Evolutionary conservation across 2,329 filamentous ascomycete genomes (phyloP).

Genomic region (Gaeumannomyces tritici): DNA sequence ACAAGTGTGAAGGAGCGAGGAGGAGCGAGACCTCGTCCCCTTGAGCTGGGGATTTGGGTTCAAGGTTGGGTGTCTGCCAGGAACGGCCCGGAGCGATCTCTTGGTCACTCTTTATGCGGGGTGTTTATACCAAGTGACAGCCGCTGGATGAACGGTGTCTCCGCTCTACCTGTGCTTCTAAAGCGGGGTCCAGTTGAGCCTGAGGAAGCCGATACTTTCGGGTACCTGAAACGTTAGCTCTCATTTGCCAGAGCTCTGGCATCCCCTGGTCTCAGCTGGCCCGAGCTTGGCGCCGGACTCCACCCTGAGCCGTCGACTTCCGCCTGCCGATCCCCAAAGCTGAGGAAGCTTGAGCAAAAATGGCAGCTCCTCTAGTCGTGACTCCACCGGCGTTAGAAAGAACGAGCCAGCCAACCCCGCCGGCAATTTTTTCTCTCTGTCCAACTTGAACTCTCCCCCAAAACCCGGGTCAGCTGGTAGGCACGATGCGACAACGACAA

Average conservation of each 20-base stretch:
- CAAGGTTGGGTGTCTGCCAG: neutral
- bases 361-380: neutral
- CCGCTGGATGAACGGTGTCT: neutral
- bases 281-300: neutral
- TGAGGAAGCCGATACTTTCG: too few relatives aligned
- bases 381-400: conserved; percentile 1
- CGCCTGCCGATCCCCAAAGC: neutral
- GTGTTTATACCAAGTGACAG: neutral
- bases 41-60: too few relatives aligned
- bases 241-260: neutral
- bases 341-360: neutral
- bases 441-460: neutral
- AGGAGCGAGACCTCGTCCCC: neutral
- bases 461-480: neutral
- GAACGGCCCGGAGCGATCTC: neutral
- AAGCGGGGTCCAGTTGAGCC: too few relatives aligned
- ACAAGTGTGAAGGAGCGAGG: neutral
- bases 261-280: neutral
- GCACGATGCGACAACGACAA: neutral
- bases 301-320: too few relatives aligned
- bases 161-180: neutral
- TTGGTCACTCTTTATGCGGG: neutral
- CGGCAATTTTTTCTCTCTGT: conserved; percentile 1
- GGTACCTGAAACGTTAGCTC: neutral
- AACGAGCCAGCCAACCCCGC: neutral